Base-by-base conservation (phyloP, 257 asterid genomes). In the Ilex asprella region DNA sequence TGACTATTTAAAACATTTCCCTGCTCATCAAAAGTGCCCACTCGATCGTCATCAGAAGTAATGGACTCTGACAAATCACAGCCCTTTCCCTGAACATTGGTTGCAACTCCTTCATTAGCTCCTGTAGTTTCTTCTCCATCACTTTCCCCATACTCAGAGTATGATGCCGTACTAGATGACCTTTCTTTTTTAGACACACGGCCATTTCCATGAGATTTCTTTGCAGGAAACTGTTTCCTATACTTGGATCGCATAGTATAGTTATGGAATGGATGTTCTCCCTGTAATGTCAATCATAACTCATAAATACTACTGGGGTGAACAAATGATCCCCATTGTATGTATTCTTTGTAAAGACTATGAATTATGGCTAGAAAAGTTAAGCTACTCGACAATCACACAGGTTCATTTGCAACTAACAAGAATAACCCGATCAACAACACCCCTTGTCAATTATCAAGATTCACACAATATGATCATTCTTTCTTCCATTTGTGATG, bases 241-340 rank as follows among this genome's bases (percentile, higher is more conserved):
- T 92, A 92, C 71, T 80, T 86, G 32, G 99, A 67, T 71, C 96
- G 82, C 63, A 89, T 63, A 14, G 99, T 92, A 57, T 85, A 92
- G 65, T 92, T 92, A 85, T 92, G 97, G 72, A 92, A 92, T 44
- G 99, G 99, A 74, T 89, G 94, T 31, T 87, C 88, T 58, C 97
- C 99, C 99, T 92, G 78, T 56, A 81, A 74, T 60, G 61, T 52
- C 75, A 70, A 31, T 15, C 65, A 68, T 16, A 56, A 65, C 56
- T 61, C 65, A 68, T 16, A 56, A 65, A 58, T 61, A 67, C 68
- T 31, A 70, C 69, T 43, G 32, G 32, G 64, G 61, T 44, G 41
- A 61, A 46, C 52, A 46, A 10, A 46, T 5, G n/a, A 46, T 46
- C 52, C 3, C 15, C 52, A 46, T 46, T 46, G 15, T 46, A 46